Conservation (phyloP, 192 early-diverging fungal genomes). For the Coemansia sp. region DNA sequence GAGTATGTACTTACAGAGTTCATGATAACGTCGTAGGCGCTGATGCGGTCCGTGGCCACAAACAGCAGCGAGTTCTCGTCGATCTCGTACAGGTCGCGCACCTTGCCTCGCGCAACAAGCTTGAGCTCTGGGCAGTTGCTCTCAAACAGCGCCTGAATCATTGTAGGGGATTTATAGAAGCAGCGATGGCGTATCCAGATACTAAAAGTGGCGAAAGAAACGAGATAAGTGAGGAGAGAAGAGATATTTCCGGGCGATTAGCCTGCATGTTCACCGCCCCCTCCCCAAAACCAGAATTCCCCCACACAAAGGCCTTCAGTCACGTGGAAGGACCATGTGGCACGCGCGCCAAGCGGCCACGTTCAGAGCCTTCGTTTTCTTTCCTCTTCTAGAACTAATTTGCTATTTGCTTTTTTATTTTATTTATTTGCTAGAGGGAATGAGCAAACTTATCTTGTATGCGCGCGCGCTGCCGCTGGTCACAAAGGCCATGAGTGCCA, state of each 20-base stretch:
- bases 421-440: conserved; percentile 5
- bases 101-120: conserved; percentile 93
- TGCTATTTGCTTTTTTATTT: conserved; percentile 3
- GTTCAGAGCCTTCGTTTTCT: not conserved
- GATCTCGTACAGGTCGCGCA: conserved; percentile 95
- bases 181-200: not conserved
- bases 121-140: conserved; percentile 90
- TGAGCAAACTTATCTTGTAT: conserved; percentile 35
- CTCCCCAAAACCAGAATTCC: not conserved
- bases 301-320: not conserved
- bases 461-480: conserved; percentile 32
- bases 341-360: not conserved
- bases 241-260: no score
- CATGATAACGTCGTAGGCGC: conserved; percentile 99
- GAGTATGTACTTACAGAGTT: conserved; percentile 70
- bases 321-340: conserved; percentile 3
- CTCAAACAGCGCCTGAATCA: conserved; percentile 60
- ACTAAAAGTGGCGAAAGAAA: not conserved
- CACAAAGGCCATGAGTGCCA: conserved; percentile 29
- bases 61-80: conserved; percentile 87
- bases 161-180: conserved; percentile 5
- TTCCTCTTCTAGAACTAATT: not conserved
- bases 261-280: not conserved
- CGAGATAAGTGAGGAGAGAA: not conserved
- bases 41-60: conserved; percentile 97